Percentiles rank a stretch among this genome's conserved stretches.
Conservation (phyloP, 2,329 filamentous ascomycete genomes). For the Colletotrichum lupini region DNA sequence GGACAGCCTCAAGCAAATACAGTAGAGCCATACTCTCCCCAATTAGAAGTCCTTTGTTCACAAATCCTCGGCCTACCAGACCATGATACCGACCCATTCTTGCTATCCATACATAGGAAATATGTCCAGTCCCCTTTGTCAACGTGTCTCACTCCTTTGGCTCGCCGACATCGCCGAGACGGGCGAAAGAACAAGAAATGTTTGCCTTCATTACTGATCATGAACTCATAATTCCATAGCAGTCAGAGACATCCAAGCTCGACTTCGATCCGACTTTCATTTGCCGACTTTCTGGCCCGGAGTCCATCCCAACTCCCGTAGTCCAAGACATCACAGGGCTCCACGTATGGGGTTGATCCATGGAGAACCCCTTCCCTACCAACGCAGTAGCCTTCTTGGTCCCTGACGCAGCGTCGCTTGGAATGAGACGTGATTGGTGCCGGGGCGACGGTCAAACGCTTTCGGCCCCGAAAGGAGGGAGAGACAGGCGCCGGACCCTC, state of each 20-base stretch:
- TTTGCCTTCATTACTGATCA: background rate
- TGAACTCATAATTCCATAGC: background rate
- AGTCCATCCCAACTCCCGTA: background rate
- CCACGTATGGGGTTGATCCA: too few species aligned
- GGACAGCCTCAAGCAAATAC: too few species aligned
- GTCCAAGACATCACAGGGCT: constrained; percentile 11
- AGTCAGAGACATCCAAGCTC: background rate
- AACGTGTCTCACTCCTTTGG: background rate
- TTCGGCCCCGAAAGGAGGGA: constrained; percentile 15
- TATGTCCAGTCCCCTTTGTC: background rate
- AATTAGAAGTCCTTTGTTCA: background rate
- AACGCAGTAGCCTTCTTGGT: background rate
- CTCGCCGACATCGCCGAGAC: background rate
- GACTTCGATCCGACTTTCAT: constrained; percentile 10
- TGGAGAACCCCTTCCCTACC: background rate
- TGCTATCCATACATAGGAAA: background rate
- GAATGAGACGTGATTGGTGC: background rate
- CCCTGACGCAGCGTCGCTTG: background rate
- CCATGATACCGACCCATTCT: background rate
- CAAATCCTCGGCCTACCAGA: background rate
- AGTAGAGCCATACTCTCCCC: too few species aligned
- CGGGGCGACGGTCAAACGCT: background rate
- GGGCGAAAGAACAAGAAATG: background rate
- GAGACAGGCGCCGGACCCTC: background rate
- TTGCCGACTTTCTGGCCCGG: constrained; percentile 27